phyloP scores from a whole-genome alignment of 495 filamentous ascomycete genomes.

The Penicillium salamii region DNA sequence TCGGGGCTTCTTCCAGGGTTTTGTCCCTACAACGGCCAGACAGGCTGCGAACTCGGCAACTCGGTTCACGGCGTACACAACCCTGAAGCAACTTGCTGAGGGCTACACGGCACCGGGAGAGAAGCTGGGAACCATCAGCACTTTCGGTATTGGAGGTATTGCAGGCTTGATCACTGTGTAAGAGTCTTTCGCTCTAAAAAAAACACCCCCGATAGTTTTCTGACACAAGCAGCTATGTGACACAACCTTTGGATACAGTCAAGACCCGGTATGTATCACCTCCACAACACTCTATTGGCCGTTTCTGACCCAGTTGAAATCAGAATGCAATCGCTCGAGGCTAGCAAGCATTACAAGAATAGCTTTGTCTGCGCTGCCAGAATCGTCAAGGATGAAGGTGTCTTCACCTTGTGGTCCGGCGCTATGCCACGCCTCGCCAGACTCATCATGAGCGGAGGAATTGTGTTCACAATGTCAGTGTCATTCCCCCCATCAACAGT shows the following conservation, averaged over 20 bases:
- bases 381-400: constrained; percentile 85
- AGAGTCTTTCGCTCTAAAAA: constrained; percentile 25
- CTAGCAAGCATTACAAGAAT: constrained; percentile 78
- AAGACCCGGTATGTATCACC: constrained; percentile 67
- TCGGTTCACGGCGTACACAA: constrained; percentile 86
- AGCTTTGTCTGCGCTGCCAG: constrained; percentile 78
- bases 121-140: constrained; percentile 84
- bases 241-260: constrained; percentile 91
- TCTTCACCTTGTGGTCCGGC: constrained; percentile 91
- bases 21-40: constrained; percentile 89
- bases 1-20: constrained; percentile 92
- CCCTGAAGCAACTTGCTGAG: constrained; percentile 85
- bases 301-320: background rate
- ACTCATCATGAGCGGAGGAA: constrained; percentile 86
- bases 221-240: constrained; percentile 47
- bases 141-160: constrained; percentile 86
- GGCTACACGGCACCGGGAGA: constrained; percentile 91
- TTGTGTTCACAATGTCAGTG: constrained; percentile 91
- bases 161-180: constrained; percentile 94
- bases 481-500: background rate
- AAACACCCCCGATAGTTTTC: too few species aligned
- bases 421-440: constrained; percentile 81
- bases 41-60: constrained; percentile 93
- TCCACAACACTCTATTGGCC: background rate
- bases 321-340: constrained; percentile 96